A percentile compares a stretch with the other conserved stretches of the same genome.
phyloP scores from a whole-genome alignment of 2,329 filamentous ascomycete species.

The Pseudonectria foliicola region DNA sequence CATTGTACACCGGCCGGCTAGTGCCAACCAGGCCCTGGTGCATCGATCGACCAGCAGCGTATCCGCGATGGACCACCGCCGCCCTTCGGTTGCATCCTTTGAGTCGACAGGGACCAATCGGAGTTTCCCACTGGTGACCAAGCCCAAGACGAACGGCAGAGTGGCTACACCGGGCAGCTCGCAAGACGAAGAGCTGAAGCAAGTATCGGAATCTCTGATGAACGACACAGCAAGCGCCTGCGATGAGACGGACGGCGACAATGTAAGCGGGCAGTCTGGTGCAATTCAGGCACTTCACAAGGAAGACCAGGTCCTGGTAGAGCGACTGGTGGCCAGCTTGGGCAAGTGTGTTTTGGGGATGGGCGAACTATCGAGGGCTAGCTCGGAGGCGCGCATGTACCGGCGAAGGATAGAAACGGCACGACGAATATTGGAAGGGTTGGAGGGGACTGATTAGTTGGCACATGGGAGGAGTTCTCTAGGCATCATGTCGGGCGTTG shows the following conservation, averaged over 20 bases:
- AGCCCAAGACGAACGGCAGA: conserved; percentile 38
- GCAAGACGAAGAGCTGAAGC: conserved; percentile 41
- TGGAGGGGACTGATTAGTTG: conserved; percentile 31
- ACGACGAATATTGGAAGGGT: conserved; percentile 63
- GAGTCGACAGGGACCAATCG: conserved; percentile 52
- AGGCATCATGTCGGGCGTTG: not conserved
- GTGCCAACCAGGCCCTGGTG: conserved; percentile 30
- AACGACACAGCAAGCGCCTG: conserved; percentile 38
- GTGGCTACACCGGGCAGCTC: conserved; percentile 42
- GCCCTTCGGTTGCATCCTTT: conserved; percentile 50
- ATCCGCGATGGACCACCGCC: conserved; percentile 10
- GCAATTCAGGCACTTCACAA: conserved; percentile 41
- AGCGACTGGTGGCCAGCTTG: conserved; percentile 51
- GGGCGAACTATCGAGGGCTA: conserved; percentile 45
- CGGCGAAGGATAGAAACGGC: conserved; percentile 69
- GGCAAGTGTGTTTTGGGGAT: conserved; percentile 54
- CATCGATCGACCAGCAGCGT: conserved; percentile 31
- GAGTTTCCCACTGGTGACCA: conserved; percentile 56
- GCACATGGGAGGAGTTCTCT: conserved; percentile 3
- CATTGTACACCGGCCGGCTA: conserved; percentile 36
- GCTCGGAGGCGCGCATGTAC: conserved; percentile 55
- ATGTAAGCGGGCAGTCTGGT: conserved; percentile 26
- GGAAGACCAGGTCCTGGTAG: conserved; percentile 54
- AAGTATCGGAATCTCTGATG: conserved; percentile 42
- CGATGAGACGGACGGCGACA: conserved; percentile 24